Conservation (phyloP, 257 asterid genomes). For the Coffea canephora region DNA sequence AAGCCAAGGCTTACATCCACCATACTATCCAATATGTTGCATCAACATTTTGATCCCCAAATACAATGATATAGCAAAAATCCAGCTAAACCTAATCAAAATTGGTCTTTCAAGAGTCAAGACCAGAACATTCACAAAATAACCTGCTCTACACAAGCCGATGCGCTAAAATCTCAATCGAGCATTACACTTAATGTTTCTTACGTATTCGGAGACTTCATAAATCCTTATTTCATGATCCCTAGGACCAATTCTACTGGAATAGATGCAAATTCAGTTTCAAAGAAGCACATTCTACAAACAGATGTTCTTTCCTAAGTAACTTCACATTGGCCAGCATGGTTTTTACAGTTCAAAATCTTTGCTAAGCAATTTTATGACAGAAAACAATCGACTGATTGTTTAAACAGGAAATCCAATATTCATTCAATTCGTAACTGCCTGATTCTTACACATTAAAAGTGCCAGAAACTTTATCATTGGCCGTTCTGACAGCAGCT, state of each 20-base stretch:
- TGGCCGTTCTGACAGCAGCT: constrained; percentile 78
- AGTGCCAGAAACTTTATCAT: constrained; percentile 69
- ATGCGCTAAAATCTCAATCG: neutral
- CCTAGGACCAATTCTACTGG: neutral
- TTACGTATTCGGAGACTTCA: neutral
- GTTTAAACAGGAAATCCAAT: neutral
- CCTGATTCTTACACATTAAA: constrained; percentile 60
- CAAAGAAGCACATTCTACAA: too few relatives aligned
- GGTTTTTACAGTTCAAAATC: too few relatives aligned
- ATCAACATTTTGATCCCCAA: neutral
- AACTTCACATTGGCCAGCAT: too few relatives aligned
- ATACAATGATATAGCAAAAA: neutral
- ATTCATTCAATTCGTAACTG: neutral
- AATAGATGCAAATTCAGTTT: too few relatives aligned
- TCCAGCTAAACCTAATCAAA: neutral
- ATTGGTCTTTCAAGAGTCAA: neutral
- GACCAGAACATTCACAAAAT: too few relatives aligned
- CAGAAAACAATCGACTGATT: neutral
- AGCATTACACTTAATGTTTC: neutral
- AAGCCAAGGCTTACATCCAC: too few relatives aligned
- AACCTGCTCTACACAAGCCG: neutral
- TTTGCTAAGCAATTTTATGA: neutral
- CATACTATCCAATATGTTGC: neutral
- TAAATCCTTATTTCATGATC: neutral
- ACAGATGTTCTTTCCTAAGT: too few relatives aligned